Conservation (phyloP, 2,329 filamentous ascomycete species). For the Ceratocystis destructans region DNA sequence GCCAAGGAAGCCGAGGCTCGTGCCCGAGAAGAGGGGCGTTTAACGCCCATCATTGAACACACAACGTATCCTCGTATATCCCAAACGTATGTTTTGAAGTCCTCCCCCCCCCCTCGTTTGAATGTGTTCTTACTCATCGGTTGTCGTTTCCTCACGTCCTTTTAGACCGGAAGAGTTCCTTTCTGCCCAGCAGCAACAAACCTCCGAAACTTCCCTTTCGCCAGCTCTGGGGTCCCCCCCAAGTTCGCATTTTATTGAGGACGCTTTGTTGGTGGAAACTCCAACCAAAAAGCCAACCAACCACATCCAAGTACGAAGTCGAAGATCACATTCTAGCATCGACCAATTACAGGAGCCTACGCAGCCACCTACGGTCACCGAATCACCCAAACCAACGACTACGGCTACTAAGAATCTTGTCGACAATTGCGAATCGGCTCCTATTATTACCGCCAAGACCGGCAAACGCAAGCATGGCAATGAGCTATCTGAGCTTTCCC, state of each 20-base stretch:
- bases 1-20: slow-evolving; percentile 40
- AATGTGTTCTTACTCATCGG: neutral
- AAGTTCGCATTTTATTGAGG: slow-evolving; percentile 44
- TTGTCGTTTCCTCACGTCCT: neutral
- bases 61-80: slow-evolving; percentile 54
- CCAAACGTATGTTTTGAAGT: slow-evolving; percentile 42
- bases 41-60: slow-evolving; percentile 57
- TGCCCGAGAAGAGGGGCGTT: slow-evolving; percentile 38
- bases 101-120: neutral
- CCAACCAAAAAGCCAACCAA: slow-evolving; percentile 13
- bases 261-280: slow-evolving; percentile 27
- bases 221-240: slow-evolving; percentile 55
- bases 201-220: slow-evolving; percentile 40
- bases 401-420: neutral
- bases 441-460: neutral
- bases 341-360: neutral
- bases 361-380: neutral
- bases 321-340: slow-evolving; percentile 6
- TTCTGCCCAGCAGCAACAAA: slow-evolving; percentile 23
- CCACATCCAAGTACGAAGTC: slow-evolving; percentile 6
- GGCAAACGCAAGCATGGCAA: slow-evolving; percentile 16
- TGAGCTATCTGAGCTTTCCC: slow-evolving; percentile 2
- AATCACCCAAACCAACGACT: neutral
- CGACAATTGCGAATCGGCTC: neutral
- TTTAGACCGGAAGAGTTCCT: slow-evolving; percentile 11